phyloP scores from a whole-genome alignment of 2,329 filamentous ascomycete species.

The Beauveria medogensis region DNA sequence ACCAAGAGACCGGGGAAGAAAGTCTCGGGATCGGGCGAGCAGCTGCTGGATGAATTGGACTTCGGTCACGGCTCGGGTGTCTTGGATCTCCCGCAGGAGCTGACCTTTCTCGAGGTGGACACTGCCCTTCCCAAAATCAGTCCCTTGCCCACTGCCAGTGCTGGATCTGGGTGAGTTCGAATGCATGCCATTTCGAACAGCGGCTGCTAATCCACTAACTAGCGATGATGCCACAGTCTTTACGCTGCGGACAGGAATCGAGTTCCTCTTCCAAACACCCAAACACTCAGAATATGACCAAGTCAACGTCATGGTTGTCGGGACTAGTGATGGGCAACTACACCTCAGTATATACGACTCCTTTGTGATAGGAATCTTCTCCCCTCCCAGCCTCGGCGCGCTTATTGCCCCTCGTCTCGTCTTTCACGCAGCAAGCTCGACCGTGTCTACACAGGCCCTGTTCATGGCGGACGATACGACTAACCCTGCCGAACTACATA shows the following conservation, averaged over 20 bases:
- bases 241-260: slow-evolving; percentile 59
- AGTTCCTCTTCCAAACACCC: slow-evolving; percentile 58
- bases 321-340: slow-evolving; percentile 61
- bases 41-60: background rate
- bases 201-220: slow-evolving; percentile 14
- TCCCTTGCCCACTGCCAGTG: slow-evolving; percentile 53
- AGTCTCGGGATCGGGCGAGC: slow-evolving; percentile 13
- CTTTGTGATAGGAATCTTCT: slow-evolving; percentile 65
- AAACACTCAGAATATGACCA: slow-evolving; percentile 59
- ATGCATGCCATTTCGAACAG: background rate
- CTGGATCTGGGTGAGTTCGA: slow-evolving; percentile 50
- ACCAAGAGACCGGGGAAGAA: slow-evolving; percentile 21
- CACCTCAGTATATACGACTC: slow-evolving; percentile 81
- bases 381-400: slow-evolving; percentile 32
- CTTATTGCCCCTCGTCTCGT: slow-evolving; percentile 29
- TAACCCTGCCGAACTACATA: slow-evolving; percentile 30
- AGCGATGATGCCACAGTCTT: slow-evolving; percentile 54
- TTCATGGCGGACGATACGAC: slow-evolving; percentile 40
- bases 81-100: slow-evolving; percentile 60
- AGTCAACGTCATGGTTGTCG: slow-evolving; percentile 73
- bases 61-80: background rate
- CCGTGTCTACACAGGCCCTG: slow-evolving; percentile 68
- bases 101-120: slow-evolving; percentile 70
- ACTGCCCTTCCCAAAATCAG: slow-evolving; percentile 69
- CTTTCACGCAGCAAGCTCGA: slow-evolving; percentile 63